These are phyloP conservation scores for Macrophomina tecta DNA, from an alignment of 2,329 filamentous ascomycete genomes.

Conservation along the genomic window DNA sequence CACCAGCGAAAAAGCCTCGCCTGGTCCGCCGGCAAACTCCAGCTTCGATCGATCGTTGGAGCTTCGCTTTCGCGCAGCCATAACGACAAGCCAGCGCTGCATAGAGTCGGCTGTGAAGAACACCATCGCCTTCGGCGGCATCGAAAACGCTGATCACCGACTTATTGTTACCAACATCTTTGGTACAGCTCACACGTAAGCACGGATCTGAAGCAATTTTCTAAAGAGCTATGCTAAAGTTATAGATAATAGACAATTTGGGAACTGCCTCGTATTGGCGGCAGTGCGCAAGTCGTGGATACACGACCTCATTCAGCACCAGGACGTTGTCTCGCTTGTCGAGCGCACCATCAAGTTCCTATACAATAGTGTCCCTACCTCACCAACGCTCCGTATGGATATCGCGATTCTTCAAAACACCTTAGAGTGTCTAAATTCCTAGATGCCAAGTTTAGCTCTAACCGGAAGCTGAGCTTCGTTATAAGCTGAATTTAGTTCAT, in stretches of 20 bases:
- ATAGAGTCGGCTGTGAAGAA: constrained; percentile 75
- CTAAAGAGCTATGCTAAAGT: constrained; percentile 33
- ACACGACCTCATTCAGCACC: constrained; percentile 60
- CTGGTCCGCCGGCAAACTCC: not conserved
- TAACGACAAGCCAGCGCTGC: constrained; percentile 39
- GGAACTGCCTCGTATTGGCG: constrained; percentile 86
- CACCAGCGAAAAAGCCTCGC: constrained; percentile 9
- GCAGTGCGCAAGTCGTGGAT: constrained; percentile 76
- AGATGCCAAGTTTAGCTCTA: constrained; percentile 14
- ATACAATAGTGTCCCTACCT: constrained; percentile 70
- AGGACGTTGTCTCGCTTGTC: constrained; percentile 65
- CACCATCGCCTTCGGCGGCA: constrained; percentile 76
- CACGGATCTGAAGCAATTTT: constrained; percentile 34
- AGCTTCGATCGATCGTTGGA: constrained; percentile 9
- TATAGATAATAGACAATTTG: constrained; percentile 76
- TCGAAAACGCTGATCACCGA: constrained; percentile 65
- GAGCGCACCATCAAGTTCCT: constrained; percentile 79
- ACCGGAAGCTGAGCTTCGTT: too few species aligned
- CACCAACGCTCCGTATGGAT: constrained; percentile 76
- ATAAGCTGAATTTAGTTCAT: too few species aligned
- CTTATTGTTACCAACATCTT: constrained; percentile 95
- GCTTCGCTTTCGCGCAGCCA: constrained; percentile 14
- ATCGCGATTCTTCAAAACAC: constrained; percentile 70
- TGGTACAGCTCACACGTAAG: constrained; percentile 94
- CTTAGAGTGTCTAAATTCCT: constrained; percentile 24